Percentiles rank a stretch among this genome's conserved stretches.
Conservation (phyloP, 2,329 filamentous ascomycete genomes). For the Ilyonectria sp. region DNA sequence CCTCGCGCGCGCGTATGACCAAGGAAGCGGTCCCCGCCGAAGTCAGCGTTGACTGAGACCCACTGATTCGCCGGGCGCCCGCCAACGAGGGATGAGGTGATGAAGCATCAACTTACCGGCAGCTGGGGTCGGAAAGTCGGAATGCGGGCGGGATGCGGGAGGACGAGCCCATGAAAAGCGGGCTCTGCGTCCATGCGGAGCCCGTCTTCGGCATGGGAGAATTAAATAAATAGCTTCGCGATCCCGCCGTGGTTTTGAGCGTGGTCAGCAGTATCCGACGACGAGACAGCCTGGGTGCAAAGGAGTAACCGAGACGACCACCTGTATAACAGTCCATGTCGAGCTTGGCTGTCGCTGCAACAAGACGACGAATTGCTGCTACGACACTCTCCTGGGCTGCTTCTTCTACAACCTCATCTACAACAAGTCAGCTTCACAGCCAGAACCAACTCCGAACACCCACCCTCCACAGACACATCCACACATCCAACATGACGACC, state of each 20-base stretch:
- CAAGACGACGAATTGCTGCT: slow-evolving; percentile 28
- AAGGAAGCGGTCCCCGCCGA: slow-evolving; percentile 18
- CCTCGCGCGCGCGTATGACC: slow-evolving; percentile 51
- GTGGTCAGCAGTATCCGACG: background rate
- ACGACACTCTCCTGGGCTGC: slow-evolving; percentile 1
- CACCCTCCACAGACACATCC: slow-evolving; percentile 5
- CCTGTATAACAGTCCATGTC: slow-evolving; percentile 29
- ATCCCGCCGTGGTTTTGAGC: slow-evolving; percentile 5
- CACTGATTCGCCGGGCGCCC: background rate
- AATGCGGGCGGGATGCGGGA: slow-evolving; percentile 3
- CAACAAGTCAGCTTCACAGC: background rate
- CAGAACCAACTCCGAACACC: slow-evolving; percentile 15
- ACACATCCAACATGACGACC: slow-evolving; percentile 53
- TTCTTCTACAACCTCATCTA: slow-evolving; percentile 3
- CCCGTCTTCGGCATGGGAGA: background rate
- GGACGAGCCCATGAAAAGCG: slow-evolving; percentile 2
- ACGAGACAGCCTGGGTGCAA: background rate
- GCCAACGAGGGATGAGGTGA: slow-evolving; percentile 18
- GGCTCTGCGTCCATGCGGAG: background rate
- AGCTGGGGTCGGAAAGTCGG: slow-evolving; percentile 31
- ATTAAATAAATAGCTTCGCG: slow-evolving; percentile 20
- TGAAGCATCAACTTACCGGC: slow-evolving; percentile 10
- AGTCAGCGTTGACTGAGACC: slow-evolving; percentile 14
- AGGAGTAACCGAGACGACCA: background rate
- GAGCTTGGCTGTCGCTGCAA: slow-evolving; percentile 21